A percentile compares a stretch with the other conserved stretches of the same genome.
phyloP scores from a whole-genome alignment of 805 yeast species.

The Candida arabinofermentans region DNA sequence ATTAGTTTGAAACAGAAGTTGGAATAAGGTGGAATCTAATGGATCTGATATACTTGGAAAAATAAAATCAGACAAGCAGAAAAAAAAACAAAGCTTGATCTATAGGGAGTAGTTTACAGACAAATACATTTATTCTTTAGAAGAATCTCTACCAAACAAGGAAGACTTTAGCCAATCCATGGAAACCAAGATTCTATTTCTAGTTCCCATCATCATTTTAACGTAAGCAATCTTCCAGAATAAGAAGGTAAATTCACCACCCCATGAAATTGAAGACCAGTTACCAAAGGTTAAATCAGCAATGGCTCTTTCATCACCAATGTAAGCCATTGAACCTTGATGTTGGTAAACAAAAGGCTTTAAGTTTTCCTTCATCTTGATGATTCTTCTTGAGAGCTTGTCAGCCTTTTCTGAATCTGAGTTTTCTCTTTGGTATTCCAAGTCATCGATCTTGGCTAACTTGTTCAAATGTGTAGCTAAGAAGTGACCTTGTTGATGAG shows the following conservation, averaged over 20 bases:
- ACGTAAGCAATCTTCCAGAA: constrained; percentile 96
- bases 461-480: constrained; percentile 68
- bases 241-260: constrained; percentile 83
- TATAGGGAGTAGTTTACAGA: too few relatives aligned
- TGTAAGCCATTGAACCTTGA: constrained; percentile 91
- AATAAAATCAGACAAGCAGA: too few relatives aligned
- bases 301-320: constrained; percentile 90
- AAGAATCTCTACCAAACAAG: constrained; percentile 90
- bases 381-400: constrained; percentile 41
- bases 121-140: constrained; percentile 70
- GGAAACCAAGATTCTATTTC: constrained; percentile 81
- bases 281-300: constrained; percentile 83
- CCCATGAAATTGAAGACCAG: constrained; percentile 74
- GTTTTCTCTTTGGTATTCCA: constrained; percentile 40
- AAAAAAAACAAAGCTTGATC: not conserved
- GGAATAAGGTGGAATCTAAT: not conserved
- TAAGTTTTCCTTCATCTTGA: constrained; percentile 37
- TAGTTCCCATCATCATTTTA: constrained; percentile 84
- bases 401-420: constrained; percentile 37
- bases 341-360: constrained; percentile 75
- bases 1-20: not conserved
- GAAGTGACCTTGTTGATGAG: constrained; percentile 87
- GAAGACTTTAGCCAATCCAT: constrained; percentile 88
- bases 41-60: too few relatives aligned
- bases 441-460: constrained; percentile 55